Conservation (phyloP, 805 yeast species). For the Saccharomyces mikatae region DNA sequence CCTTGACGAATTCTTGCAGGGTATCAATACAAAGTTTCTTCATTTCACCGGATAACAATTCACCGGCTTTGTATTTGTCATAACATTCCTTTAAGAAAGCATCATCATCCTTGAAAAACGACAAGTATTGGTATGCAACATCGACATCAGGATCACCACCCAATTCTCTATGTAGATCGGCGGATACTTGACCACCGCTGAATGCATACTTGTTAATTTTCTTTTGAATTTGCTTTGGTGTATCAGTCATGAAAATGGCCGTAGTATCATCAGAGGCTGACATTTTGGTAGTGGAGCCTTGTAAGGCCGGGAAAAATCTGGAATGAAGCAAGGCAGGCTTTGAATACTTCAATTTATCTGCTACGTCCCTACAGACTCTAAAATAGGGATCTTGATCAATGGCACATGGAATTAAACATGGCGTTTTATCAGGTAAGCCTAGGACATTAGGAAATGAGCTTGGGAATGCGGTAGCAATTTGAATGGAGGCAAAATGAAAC, state of each 20-base stretch:
- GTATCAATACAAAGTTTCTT: slow-evolving; percentile 77
- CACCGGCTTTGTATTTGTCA: slow-evolving; percentile 67
- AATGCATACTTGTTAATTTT: slow-evolving; percentile 95
- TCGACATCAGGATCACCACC: slow-evolving; percentile 97
- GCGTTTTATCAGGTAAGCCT: slow-evolving; percentile 81
- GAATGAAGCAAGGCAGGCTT: slow-evolving; percentile 92
- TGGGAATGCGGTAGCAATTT: slow-evolving; percentile 93
- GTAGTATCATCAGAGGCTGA: slow-evolving; percentile 86
- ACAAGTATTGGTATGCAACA: slow-evolving; percentile 86
- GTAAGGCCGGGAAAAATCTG: slow-evolving; percentile 94
- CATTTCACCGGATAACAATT: slow-evolving; percentile 84
- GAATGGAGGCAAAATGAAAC: slow-evolving; percentile 90
- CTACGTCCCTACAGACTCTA: slow-evolving; percentile 95
- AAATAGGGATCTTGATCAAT: slow-evolving; percentile 98
- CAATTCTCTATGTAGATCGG: slow-evolving; percentile 80
- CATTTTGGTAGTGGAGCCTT: slow-evolving; percentile 95
- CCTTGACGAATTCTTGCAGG: slow-evolving; percentile 69
- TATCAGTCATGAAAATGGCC: slow-evolving; percentile 92
- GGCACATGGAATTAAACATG: slow-evolving; percentile 96
- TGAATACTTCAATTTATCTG: slow-evolving; percentile 79
- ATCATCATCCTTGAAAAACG: slow-evolving; percentile 87
- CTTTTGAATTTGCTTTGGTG: slow-evolving; percentile 84
- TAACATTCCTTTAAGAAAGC: slow-evolving; percentile 56
- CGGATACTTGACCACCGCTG: slow-evolving; percentile 82
- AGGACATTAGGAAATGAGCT: slow-evolving; percentile 91